Base-by-base conservation (phyloP, 305 asterid species). In the Rubia tinctorum region DNA sequence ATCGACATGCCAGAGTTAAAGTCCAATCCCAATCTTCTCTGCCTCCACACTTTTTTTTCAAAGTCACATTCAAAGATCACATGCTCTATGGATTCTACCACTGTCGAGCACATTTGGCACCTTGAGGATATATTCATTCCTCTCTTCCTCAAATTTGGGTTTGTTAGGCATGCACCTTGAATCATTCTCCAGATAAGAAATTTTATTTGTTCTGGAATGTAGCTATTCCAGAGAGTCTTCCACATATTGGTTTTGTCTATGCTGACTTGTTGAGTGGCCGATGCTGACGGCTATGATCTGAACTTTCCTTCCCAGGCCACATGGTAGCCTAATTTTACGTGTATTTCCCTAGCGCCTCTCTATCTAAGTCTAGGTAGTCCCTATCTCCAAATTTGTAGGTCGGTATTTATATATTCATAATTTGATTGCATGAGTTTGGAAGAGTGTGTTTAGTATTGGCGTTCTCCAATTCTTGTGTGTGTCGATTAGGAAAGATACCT, bases 181-280 rank as follows among this genome's bases (percentile, higher is more conserved):
- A 53, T 53, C 23, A 17, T 18, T 2, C 60, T 53, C 60, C 60
- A 18, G 0, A 53, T 53, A 5, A 6, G 9, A 20, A 53, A 53
- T 14, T 53, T 53, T 3, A 53, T 53, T 5, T 53, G n/a, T 18
- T 53, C 12, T 1, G 60, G 60, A 18, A n/a, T 53, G 2, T 1
- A 0, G 4, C 0, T 37, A 6, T 4, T 4, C 7, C 40, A 4
- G 7, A 5, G 0, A 4, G 7, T 5, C 11, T 1, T 6, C 11
- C 25, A 18, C 0, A 17, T 1, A 2, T 53, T 53, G 2, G 23
- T 2, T 18, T 9, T 2, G 0, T 6, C 59, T 0, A 37, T 4
- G 40, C 40, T 37, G 0, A 37, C 40, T 4, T 37, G 40, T 30
- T 30, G 34, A 30, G 40, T 37, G 40, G 40, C 0, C 0, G 42